phyloP scores from a whole-genome alignment of 805 yeast species.

The Yamadazyma scolyti region DNA sequence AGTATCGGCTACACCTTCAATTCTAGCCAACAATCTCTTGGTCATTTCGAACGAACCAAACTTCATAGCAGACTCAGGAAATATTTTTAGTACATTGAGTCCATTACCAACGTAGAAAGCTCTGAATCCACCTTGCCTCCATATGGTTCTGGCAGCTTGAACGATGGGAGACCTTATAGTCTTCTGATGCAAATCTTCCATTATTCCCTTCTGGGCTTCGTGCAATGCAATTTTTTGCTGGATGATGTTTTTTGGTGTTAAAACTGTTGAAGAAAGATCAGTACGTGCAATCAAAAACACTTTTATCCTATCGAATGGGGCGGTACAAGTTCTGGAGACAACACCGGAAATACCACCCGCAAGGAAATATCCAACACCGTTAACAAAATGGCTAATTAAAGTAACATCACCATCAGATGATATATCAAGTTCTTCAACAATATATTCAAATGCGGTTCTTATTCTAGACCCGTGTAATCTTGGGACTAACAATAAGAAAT shows the following conservation, averaged over 20 bases:
- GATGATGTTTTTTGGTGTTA: constrained; percentile 51
- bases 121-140: constrained; percentile 82
- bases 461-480: constrained; percentile 71
- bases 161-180: constrained; percentile 68
- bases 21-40: constrained; percentile 63
- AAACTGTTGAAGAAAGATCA: constrained; percentile 66
- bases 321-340: constrained; percentile 92
- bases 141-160: constrained; percentile 77
- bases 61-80: constrained; percentile 96
- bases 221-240: constrained; percentile 22
- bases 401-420: constrained; percentile 93
- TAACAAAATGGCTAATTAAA: constrained; percentile 68
- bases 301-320: constrained; percentile 93
- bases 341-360: constrained; percentile 98
- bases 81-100: constrained; percentile 84
- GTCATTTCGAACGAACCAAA: constrained; percentile 93
- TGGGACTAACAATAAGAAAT: constrained; percentile 80
- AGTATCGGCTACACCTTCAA: constrained; percentile 75
- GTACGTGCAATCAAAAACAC: constrained; percentile 92
- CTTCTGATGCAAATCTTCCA: constrained; percentile 11
- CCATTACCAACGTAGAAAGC: constrained; percentile 97
- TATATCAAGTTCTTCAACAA: constrained; percentile 74
- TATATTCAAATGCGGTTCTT: constrained; percentile 75
- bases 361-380: constrained; percentile 85
- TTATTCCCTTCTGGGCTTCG: constrained; percentile 1